These are phyloP conservation scores for Oligophagozyma castellii DNA, from an alignment of 1,139 yeast genomes.

Conservation along the genomic window DNA sequence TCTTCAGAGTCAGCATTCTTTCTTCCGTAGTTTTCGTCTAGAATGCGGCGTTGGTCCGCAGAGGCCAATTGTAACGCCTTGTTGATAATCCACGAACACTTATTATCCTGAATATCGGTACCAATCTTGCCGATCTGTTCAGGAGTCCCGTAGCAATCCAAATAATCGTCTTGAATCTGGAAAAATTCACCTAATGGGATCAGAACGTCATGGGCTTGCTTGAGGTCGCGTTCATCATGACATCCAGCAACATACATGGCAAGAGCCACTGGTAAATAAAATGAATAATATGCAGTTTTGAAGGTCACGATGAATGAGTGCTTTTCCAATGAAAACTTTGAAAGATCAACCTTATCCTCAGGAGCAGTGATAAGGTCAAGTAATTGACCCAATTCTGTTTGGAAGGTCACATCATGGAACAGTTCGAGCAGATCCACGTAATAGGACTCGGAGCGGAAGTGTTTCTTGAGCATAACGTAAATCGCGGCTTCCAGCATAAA, in stretches of 20 bases:
- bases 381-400: conserved; percentile 94
- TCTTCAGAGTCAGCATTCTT: conserved; percentile 62
- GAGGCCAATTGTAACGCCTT: conserved; percentile 73
- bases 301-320: conserved; percentile 91
- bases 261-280: conserved; percentile 92
- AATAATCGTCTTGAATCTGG: conserved; percentile 96
- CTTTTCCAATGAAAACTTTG: conserved; percentile 73
- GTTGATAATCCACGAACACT: conserved; percentile 96
- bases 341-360: conserved; percentile 81
- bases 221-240: conserved; percentile 53
- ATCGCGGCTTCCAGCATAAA: conserved; percentile 96
- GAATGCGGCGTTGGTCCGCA: conserved; percentile 65
- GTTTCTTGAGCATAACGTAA: conserved; percentile 75
- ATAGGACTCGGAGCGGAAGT: conserved; percentile 69
- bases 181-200: conserved; percentile 96
- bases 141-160: conserved; percentile 96
- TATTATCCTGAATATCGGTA: conserved; percentile 96
- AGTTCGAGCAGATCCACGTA: conserved; percentile 85
- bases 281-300: conserved; percentile 96
- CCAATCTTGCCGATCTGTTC: conserved; percentile 97
- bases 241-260: conserved; percentile 92
- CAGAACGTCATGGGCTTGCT: conserved; percentile 79
- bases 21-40: conserved; percentile 83
- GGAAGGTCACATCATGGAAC: conserved; percentile 91
- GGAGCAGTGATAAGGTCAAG: conserved; percentile 95